Evolutionary conservation across 176 grass and related monocot genomes (phyloP), one percentile per base, ranked within the genome.

Genomic region (Oryza punctata): DNA sequence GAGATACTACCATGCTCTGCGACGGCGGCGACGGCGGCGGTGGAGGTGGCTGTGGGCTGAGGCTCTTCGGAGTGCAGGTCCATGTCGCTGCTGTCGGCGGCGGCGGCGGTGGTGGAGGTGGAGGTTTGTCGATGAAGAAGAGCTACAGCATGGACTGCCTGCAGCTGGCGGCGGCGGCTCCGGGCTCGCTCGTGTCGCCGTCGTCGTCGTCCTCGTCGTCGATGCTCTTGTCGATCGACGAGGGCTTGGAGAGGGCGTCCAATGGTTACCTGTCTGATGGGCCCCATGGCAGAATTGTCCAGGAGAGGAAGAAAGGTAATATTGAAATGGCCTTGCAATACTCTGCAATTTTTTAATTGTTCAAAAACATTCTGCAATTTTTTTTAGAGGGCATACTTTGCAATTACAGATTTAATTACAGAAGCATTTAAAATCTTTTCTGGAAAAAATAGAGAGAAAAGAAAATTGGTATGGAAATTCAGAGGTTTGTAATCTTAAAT

Each of bases 1-100:
- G 73, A 74, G 85, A 89, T 37, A 14, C 1, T 35, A 13, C 1
- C 71, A 87, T 87, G 84, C 75, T 83, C 69, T 84, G 69, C 40
- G 75, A 84, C 3, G 84, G 50, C 44, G 68, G 75, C 65, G 25
- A 10, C 28, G 7, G 12, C 3, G 32, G 38, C 0, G 18, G 37
- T 0, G 3, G 13, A 0, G 73, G 44, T 3, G 47, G 25, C 78
- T n/a, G 89, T 6, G 82, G 87, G 33, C 60, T 98, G 45, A 88
- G 85, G 83, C 85, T 98, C 29, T 98, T 98, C 67, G 96, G 96
- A 28, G 93, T 98, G 89, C 93, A 96, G 90, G 85, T 98, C 47
- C 86, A 91, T 81, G 72, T 84, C 52, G 78, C 54, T 10, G 52
- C 69, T 3, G 83, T 52, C 24, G 69, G 35, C 6, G 81, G 54